Evolutionary conservation across 495 filamentous ascomycete species (phyloP).

Genomic region (Aspergillus incahuasiensis): DNA sequence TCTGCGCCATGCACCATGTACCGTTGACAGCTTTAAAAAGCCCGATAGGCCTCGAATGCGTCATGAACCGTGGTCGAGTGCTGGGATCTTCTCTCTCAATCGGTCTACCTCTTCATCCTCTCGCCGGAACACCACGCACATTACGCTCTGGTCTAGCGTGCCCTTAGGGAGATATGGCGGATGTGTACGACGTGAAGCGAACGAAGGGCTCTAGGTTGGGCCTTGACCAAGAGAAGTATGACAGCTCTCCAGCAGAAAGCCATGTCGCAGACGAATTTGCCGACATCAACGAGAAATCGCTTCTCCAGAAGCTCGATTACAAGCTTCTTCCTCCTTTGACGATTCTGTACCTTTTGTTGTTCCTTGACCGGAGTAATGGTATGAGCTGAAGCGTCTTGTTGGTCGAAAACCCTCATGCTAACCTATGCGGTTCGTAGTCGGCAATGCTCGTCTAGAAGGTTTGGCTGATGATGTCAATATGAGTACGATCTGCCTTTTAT

Average conservation of each 20-base stretch:
- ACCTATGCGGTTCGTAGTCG: slow-evolving; percentile 31
- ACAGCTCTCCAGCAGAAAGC: slow-evolving; percentile 12
- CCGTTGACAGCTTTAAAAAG: slow-evolving; percentile 9
- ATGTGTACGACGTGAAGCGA: slow-evolving; percentile 7
- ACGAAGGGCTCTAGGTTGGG: not conserved
- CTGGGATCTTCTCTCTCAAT: not conserved
- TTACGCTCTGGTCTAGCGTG: not conserved
- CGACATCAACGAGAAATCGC: slow-evolving; percentile 53
- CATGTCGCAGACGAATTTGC: slow-evolving; percentile 19
- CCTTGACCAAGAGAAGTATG: not conserved
- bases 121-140: not conserved
- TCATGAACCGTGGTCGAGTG: not conserved
- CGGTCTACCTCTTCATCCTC: not conserved
- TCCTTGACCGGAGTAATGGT: slow-evolving; percentile 74
- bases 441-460: slow-evolving; percentile 58
- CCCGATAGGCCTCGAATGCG: not conserved
- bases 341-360: slow-evolving; percentile 66
- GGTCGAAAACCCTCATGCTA: slow-evolving; percentile 19
- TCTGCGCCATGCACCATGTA: not conserved
- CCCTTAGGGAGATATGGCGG: slow-evolving; percentile 2
- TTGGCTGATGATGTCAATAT: slow-evolving; percentile 60
- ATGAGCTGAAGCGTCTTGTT: not conserved
- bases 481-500: slow-evolving; percentile 30
- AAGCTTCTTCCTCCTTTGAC: slow-evolving; percentile 62
- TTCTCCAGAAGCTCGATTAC: slow-evolving; percentile 63